Conservation (phyloP, 2,329 filamentous ascomycete genomes). For the Fusarium domesticum region DNA sequence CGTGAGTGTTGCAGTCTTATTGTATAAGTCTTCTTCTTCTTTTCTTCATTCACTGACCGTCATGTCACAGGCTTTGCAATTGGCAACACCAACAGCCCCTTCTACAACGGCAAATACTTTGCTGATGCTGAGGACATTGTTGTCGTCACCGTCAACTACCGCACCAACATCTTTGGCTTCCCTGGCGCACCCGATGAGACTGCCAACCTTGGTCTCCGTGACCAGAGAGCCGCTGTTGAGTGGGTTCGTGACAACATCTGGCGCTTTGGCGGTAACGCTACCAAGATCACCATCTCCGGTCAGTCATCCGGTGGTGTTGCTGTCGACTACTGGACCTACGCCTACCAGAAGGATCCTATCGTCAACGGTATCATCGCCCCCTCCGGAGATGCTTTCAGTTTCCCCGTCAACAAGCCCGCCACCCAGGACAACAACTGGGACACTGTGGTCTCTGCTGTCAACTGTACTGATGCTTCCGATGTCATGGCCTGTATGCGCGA, state of each 20-base stretch:
- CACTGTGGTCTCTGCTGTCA: constrained; percentile 37
- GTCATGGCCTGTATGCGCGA: constrained; percentile 39
- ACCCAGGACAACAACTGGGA: constrained; percentile 42
- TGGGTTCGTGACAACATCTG: constrained; percentile 34
- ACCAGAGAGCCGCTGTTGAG: constrained; percentile 32
- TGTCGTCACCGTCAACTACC: constrained; percentile 48
- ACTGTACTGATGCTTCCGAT: constrained; percentile 34
- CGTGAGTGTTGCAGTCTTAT: constrained; percentile 2
- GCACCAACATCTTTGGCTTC: constrained; percentile 43
- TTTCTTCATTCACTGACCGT: neutral
- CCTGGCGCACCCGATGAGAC: constrained; percentile 30
- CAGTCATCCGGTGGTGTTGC: constrained; percentile 36
- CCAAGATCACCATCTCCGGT: constrained; percentile 34
- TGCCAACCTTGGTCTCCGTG: constrained; percentile 29
- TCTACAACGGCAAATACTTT: constrained; percentile 44
- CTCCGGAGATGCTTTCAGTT: constrained; percentile 46
- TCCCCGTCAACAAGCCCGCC: constrained; percentile 38
- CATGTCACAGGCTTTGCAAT: constrained; percentile 32
- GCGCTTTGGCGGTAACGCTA: constrained; percentile 30
- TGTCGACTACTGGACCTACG: constrained; percentile 48
- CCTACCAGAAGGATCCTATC: constrained; percentile 49
- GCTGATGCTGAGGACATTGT: constrained; percentile 43
- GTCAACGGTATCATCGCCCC: constrained; percentile 44
- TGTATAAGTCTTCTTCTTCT: neutral
- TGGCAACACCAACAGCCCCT: constrained; percentile 37